These are phyloP conservation scores for Kurtzmaniella fragi DNA, from an alignment of 805 yeast species.

Conservation along the genomic window DNA sequence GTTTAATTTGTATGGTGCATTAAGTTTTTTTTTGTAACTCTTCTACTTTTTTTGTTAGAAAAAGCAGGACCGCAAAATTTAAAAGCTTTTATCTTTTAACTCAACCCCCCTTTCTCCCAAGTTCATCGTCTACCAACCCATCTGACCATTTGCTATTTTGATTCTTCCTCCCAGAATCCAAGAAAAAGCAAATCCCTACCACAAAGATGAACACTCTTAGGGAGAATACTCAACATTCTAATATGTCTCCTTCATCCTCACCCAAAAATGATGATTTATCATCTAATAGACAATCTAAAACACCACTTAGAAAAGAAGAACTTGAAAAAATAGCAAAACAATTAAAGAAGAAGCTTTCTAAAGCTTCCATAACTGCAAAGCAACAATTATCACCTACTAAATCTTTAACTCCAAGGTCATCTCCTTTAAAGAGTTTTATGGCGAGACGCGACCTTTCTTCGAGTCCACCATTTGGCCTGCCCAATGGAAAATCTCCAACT, in stretches of 20 bases:
- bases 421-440: slow-evolving; percentile 10
- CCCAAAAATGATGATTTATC: slow-evolving; percentile 4
- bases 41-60: too few species aligned
- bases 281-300: slow-evolving; percentile 16
- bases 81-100: background rate
- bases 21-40: too few species aligned
- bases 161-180: too few species aligned
- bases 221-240: slow-evolving; percentile 15
- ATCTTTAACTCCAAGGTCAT: slow-evolving; percentile 8
- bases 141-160: background rate
- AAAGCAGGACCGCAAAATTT: too few species aligned
- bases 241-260: slow-evolving; percentile 11
- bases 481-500: slow-evolving; percentile 35
- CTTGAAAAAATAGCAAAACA: slow-evolving; percentile 40
- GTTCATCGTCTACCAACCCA: background rate
- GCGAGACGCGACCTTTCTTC: slow-evolving; percentile 14
- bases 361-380: slow-evolving; percentile 42
- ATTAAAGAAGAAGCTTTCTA: slow-evolving; percentile 35
- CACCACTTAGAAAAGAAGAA: slow-evolving; percentile 40
- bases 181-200: too few species aligned
- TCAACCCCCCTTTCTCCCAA: background rate
- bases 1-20: too few species aligned
- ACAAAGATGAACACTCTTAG: slow-evolving; percentile 17
- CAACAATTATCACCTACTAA: slow-evolving; percentile 19
- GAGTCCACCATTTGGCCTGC: slow-evolving; percentile 19